Evolutionary conservation across 1,284 basidiomycete species (phyloP).

Genomic region (Tylopilus sp.): DNA sequence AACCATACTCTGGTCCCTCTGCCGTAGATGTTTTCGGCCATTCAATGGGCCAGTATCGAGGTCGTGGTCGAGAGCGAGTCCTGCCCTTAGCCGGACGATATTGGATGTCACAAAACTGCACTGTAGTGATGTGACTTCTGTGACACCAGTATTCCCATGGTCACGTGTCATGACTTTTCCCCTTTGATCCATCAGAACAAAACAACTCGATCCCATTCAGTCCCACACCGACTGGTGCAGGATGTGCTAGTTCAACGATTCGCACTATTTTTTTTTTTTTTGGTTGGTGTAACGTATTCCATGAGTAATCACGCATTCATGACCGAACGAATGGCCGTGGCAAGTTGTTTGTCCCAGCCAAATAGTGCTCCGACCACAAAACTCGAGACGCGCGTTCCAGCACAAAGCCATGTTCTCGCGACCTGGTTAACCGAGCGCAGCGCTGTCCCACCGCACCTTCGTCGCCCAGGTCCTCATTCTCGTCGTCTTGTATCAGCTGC

Average conservation of each 20-base stretch:
- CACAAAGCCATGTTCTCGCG: background rate
- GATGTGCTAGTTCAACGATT: background rate
- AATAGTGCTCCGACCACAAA: slow-evolving; percentile 20
- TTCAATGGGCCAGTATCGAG: slow-evolving; percentile 35
- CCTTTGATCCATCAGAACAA: background rate
- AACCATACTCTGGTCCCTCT: slow-evolving; percentile 86
- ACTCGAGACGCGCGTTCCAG: background rate
- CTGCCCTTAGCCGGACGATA: background rate
- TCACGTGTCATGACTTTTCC: slow-evolving; percentile 19
- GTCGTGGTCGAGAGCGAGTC: slow-evolving; percentile 16
- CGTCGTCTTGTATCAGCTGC: slow-evolving; percentile 17
- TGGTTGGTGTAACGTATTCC: too few species aligned
- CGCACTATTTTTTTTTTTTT: too few species aligned
- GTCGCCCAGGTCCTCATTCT: slow-evolving; percentile 31
- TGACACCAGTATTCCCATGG: slow-evolving; percentile 22
- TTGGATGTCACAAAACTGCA: background rate
- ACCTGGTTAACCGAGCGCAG: slow-evolving; percentile 9
- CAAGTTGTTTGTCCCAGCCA: slow-evolving; percentile 28
- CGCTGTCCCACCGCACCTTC: slow-evolving; percentile 26
- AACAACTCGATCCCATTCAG: background rate
- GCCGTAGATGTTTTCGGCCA: slow-evolving; percentile 85
- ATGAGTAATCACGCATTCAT: too few species aligned
- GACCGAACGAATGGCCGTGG: too few species aligned
- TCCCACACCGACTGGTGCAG: too few species aligned
- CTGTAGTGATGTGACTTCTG: slow-evolving; percentile 26